Evolutionary conservation across 495 filamentous ascomycete species (phyloP).

Genomic region (Rusavskia elegans): DNA sequence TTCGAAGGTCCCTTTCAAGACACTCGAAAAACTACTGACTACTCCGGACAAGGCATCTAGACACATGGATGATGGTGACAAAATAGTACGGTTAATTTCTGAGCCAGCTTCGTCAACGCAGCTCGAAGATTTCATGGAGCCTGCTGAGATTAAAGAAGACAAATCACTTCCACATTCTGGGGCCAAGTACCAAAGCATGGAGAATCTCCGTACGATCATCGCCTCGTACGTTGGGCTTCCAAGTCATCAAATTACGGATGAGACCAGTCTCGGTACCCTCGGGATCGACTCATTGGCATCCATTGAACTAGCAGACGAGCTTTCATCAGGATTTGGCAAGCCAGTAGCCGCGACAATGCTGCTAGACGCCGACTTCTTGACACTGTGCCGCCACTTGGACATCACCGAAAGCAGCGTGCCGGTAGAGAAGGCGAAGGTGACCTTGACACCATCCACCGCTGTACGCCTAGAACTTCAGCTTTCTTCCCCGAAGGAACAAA

Average conservation of each 20-base stretch:
- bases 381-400: too few relatives aligned
- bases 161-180: too few relatives aligned
- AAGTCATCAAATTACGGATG: background rate
- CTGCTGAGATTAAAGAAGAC: too few relatives aligned
- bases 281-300: background rate
- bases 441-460: too few relatives aligned
- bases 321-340: too few relatives aligned
- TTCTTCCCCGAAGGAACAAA: too few relatives aligned
- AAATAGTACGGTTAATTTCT: background rate
- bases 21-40: constrained; percentile 3
- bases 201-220: background rate
- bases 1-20: constrained; percentile 3
- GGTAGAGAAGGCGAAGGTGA: too few relatives aligned
- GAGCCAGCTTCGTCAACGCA: background rate
- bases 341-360: too few relatives aligned
- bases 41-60: background rate
- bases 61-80: background rate
- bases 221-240: background rate
- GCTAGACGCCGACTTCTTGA: too few relatives aligned
- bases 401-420: too few relatives aligned
- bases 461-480: too few relatives aligned
- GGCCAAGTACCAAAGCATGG: background rate
- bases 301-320: too few relatives aligned
- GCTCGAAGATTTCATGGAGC: background rate
- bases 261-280: background rate